Evolutionary conservation across 345 rosid genomes (phyloP).

Genomic region (Eutrema yunnanense): DNA sequence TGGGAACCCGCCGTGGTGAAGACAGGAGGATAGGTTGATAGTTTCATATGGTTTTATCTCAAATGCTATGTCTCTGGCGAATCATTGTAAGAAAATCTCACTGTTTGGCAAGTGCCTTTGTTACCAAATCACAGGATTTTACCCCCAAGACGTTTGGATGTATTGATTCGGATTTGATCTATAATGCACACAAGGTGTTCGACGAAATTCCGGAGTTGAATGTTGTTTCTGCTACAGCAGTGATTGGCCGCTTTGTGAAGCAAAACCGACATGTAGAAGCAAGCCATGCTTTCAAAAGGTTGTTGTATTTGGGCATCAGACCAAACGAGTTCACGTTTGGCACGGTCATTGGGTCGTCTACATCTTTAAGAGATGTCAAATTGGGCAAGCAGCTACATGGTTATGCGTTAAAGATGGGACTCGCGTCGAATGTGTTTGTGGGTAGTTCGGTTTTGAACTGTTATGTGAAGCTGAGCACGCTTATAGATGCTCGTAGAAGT

Average conservation of each 20-base stretch:
- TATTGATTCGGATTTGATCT: not conserved
- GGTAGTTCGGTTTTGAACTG: conserved; percentile 59
- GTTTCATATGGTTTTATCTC: conserved; percentile 16
- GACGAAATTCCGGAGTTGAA: conserved; percentile 47
- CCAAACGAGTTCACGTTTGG: conserved; percentile 79
- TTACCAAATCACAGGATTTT: conserved; percentile 3
- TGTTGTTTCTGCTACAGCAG: conserved; percentile 51
- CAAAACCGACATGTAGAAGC: conserved; percentile 43
- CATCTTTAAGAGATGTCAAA: conserved; percentile 35
- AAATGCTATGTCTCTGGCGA: not conserved
- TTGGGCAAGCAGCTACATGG: conserved; percentile 60
- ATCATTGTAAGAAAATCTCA: not conserved
- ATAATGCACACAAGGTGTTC: conserved; percentile 34
- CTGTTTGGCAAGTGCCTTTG: conserved; percentile 1
- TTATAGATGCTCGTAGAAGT: conserved; percentile 46
- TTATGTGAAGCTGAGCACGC: conserved; percentile 50
- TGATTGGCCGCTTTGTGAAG: conserved; percentile 46
- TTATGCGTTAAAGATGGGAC: conserved; percentile 54
- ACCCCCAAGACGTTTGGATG: not conserved
- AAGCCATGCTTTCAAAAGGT: conserved; percentile 38
- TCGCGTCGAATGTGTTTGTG: conserved; percentile 57
- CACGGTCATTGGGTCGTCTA: conserved; percentile 50
- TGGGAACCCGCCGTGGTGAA: not conserved
- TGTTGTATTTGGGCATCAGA: conserved; percentile 42
- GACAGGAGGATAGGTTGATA: not conserved